Percentiles rank a stretch among this genome's conserved stretches.
Conservation (phyloP, 495 filamentous ascomycete species). For the Penicillium salamii region DNA sequence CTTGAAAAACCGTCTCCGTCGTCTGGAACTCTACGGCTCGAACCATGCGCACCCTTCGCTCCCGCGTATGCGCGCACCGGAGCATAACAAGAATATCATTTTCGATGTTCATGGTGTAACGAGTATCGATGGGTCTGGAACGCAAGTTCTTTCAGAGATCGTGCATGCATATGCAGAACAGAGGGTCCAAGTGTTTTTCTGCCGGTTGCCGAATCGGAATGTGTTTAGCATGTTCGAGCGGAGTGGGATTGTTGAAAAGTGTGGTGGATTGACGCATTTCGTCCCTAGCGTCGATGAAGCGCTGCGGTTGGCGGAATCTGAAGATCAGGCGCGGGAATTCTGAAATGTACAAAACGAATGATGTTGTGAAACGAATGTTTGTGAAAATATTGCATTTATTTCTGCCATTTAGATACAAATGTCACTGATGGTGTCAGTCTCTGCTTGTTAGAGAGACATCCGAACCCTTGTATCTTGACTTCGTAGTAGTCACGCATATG, state of each 20-base stretch:
- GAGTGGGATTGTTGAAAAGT: slow-evolving; percentile 79
- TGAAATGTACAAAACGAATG: slow-evolving; percentile 1
- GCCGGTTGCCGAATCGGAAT: slow-evolving; percentile 63
- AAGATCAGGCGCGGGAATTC: slow-evolving; percentile 32
- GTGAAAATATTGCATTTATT: slow-evolving; percentile 3
- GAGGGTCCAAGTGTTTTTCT: slow-evolving; percentile 85
- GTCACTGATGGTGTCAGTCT: too few relatives aligned
- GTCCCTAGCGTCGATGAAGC: slow-evolving; percentile 82
- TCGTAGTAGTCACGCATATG: too few relatives aligned
- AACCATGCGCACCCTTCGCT: slow-evolving; percentile 80
- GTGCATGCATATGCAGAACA: slow-evolving; percentile 69
- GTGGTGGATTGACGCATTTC: slow-evolving; percentile 74
- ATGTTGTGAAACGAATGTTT: not conserved
- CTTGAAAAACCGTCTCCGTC: slow-evolving; percentile 74
- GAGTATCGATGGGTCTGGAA: slow-evolving; percentile 84
- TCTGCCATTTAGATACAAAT: not conserved
- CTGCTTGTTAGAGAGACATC: too few relatives aligned
- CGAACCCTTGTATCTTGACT: too few relatives aligned
- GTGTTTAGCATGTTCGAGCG: slow-evolving; percentile 72
- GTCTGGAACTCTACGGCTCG: slow-evolving; percentile 86
- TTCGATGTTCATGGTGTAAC: slow-evolving; percentile 97
- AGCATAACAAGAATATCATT: slow-evolving; percentile 84
- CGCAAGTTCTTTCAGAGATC: slow-evolving; percentile 88
- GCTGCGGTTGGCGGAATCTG: slow-evolving; percentile 70
- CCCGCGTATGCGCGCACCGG: slow-evolving; percentile 66